phyloP scores from a whole-genome alignment of 192 early-diverging fungal genomes.

The Glomus cerebriforme region DNA sequence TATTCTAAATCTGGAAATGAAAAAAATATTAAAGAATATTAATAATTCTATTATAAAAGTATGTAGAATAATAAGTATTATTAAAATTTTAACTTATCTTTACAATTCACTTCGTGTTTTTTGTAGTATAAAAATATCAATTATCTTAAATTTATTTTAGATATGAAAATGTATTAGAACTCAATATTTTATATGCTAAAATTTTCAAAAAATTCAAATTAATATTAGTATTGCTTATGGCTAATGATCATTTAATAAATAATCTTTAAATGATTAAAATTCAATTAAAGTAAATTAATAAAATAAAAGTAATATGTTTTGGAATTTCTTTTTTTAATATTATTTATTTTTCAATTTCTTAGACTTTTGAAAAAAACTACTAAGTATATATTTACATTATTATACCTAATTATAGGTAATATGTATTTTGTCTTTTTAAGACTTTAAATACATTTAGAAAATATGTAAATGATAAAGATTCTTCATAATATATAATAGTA shows the following conservation, averaged over 20 bases:
- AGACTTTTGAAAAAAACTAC: background rate
- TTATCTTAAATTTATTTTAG: constrained; percentile 1
- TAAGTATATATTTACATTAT: background rate
- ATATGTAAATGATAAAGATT: too few relatives aligned
- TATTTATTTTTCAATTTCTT: background rate
- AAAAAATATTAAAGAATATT: background rate
- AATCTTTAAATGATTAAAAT: background rate
- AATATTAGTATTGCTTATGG: background rate
- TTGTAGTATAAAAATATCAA: background rate
- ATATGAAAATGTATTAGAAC: background rate
- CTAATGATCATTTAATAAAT: background rate
- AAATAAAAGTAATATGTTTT: too few relatives aligned
- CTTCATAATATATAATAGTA: too few relatives aligned
- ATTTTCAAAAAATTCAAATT: background rate
- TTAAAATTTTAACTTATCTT: background rate
- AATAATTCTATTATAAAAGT: background rate
- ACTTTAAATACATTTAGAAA: background rate
- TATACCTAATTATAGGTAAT: background rate
- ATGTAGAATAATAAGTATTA: background rate
- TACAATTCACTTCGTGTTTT: background rate
- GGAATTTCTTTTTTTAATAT: background rate
- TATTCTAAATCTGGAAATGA: background rate
- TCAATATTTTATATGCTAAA: background rate
- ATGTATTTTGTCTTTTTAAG: background rate
- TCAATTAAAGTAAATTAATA: background rate